These are phyloP conservation scores for Quercus parvula DNA, from an alignment of 306 rosid species.

Conservation along the genomic window DNA sequence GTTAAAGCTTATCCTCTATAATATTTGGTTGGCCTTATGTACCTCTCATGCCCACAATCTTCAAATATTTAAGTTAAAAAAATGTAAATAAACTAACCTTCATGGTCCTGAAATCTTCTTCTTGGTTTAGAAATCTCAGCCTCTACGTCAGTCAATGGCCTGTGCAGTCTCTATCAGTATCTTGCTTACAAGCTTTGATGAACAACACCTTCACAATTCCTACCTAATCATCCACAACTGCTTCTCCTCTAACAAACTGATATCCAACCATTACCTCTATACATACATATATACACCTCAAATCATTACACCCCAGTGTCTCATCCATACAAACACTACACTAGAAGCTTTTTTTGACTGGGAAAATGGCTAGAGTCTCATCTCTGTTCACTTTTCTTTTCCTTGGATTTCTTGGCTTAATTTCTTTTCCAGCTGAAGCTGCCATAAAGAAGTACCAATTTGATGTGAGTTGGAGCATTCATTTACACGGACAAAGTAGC, in stretches of 20 bases:
- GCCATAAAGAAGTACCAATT: constrained; percentile 72
- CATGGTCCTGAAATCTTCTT: constrained; percentile 13
- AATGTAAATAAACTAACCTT: neutral
- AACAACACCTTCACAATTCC: constrained; percentile 27
- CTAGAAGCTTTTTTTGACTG: constrained; percentile 19
- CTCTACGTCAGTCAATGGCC: constrained; percentile 59
- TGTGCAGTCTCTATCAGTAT: constrained; percentile 54
- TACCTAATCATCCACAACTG: constrained; percentile 31
- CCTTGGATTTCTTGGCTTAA: constrained; percentile 38
- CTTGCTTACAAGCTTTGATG: constrained; percentile 65
- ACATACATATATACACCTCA: constrained; percentile 33
- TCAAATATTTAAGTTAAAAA: neutral
- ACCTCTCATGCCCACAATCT: constrained; percentile 3
- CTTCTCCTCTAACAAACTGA: constrained; percentile 22
- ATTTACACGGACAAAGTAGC: constrained; percentile 1
- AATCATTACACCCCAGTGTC: constrained; percentile 14
- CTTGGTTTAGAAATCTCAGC: constrained; percentile 52
- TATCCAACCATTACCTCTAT: constrained; percentile 13
- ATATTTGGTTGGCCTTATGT: constrained; percentile 27
- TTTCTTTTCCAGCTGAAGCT: constrained; percentile 61
- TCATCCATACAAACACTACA: constrained; percentile 16
- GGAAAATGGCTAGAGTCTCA: constrained; percentile 29
- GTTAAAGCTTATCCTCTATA: constrained; percentile 33
- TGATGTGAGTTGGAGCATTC: constrained; percentile 44
- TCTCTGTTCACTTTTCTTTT: constrained; percentile 26